These are phyloP conservation scores for Aspergillus ochraceoroseus DNA, from an alignment of 2,329 filamentous ascomycete genomes.

Conservation along the genomic window DNA sequence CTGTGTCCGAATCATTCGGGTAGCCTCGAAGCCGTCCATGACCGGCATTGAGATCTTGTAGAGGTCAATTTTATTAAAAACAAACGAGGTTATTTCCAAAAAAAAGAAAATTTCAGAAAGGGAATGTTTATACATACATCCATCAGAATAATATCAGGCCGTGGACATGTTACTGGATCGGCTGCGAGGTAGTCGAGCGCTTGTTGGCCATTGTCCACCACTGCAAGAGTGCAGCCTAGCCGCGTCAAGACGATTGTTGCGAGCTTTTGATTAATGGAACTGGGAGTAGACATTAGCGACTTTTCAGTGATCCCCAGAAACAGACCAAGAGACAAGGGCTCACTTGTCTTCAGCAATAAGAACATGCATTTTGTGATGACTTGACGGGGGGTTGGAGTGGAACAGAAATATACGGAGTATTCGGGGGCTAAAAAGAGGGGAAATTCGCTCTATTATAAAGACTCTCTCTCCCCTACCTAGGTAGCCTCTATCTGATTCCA, in stretches of 20 bases:
- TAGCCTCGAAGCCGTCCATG: constrained; percentile 3
- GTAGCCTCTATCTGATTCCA: too few relatives aligned
- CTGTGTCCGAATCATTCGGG: constrained; percentile 9
- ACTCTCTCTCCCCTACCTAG: not conserved
- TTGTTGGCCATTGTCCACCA: constrained; percentile 7
- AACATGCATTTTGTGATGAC: constrained; percentile 8
- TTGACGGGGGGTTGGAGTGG: not conserved
- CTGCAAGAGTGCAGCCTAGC: constrained; percentile 6
- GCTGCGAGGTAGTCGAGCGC: constrained; percentile 10
- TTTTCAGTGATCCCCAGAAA: constrained; percentile 7
- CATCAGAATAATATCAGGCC: constrained; percentile 13
- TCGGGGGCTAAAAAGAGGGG: not conserved
- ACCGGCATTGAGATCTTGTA: constrained; percentile 6
- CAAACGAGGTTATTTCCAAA: too few relatives aligned
- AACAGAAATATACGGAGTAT: not conserved
- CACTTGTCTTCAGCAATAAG: constrained; percentile 12
- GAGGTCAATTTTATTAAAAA: too few relatives aligned
- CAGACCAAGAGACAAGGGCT: too few relatives aligned
- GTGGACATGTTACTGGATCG: constrained; percentile 1
- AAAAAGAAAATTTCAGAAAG: too few relatives aligned
- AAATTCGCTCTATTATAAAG: too few relatives aligned
- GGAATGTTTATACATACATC: too few relatives aligned
- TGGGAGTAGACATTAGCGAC: not conserved
- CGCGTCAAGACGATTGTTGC: not conserved
- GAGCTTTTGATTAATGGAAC: constrained; percentile 1